Evolutionary conservation across 2,329 filamentous ascomycete species (phyloP).

Genomic region (Exophiala calicioides): DNA sequence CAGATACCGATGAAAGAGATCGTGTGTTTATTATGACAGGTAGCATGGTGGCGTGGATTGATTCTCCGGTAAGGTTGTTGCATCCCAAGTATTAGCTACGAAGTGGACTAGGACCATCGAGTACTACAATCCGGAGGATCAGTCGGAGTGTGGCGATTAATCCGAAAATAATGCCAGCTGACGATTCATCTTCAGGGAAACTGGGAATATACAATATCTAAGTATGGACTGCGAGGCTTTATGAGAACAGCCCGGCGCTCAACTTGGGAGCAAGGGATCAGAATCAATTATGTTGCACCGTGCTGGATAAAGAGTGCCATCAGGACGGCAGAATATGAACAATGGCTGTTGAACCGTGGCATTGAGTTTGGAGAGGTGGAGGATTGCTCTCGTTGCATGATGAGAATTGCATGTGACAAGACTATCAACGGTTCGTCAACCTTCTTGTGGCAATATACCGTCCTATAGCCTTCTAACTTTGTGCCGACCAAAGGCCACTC

Average conservation of each 20-base stretch:
- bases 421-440: slow-evolving; percentile 35
- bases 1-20: slow-evolving; percentile 39
- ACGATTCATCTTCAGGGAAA: slow-evolving; percentile 35
- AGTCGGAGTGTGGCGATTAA: too few species aligned
- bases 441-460: too few species aligned
- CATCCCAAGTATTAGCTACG: too few species aligned
- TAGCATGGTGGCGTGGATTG: slow-evolving; percentile 52
- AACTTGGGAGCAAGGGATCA: slow-evolving; percentile 45
- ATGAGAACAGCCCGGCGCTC: slow-evolving; percentile 45
- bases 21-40: slow-evolving; percentile 54
- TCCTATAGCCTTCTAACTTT: too few species aligned
- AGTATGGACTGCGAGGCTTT: slow-evolving; percentile 48
- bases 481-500: slow-evolving; percentile 38
- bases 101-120: too few species aligned
- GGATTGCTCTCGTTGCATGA: slow-evolving; percentile 25
- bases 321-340: slow-evolving; percentile 20
- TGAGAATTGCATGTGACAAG: slow-evolving; percentile 38
- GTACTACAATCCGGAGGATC: too few species aligned
- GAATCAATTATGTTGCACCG: slow-evolving; percentile 52
- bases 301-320: slow-evolving; percentile 33
- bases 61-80: slow-evolving; percentile 40
- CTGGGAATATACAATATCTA: slow-evolving; percentile 46
- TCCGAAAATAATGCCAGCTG: background rate
- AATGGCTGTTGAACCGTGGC: slow-evolving; percentile 20
- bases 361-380: slow-evolving; percentile 26